These are phyloP conservation scores for Fusarium lateritium DNA, from an alignment of 2,329 filamentous ascomycete species.

Conservation along the genomic window DNA sequence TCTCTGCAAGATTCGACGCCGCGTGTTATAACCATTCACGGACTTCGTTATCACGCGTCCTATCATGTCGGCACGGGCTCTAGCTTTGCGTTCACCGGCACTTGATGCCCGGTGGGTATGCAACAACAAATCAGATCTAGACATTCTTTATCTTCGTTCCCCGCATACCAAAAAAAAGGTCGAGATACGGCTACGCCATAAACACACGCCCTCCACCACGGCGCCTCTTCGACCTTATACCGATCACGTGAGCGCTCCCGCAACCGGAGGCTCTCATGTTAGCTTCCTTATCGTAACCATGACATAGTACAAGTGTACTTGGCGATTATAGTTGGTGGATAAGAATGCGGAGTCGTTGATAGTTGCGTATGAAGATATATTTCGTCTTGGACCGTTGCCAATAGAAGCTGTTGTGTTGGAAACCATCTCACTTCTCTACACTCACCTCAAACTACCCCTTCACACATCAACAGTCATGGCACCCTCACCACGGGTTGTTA, in stretches of 20 bases:
- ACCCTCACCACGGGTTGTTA: slow-evolving; percentile 63
- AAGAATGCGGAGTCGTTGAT: slow-evolving; percentile 30
- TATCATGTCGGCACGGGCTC: slow-evolving; percentile 30
- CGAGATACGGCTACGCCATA: slow-evolving; percentile 7
- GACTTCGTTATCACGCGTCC: slow-evolving; percentile 30
- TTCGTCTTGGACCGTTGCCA: slow-evolving; percentile 33
- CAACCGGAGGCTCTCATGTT: slow-evolving; percentile 41
- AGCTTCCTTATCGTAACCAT: slow-evolving; percentile 41
- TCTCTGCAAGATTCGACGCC: slow-evolving; percentile 22
- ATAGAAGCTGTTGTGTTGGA: slow-evolving; percentile 32
- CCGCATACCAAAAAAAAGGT: slow-evolving; percentile 26
- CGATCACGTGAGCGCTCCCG: slow-evolving; percentile 45
- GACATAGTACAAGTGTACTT: slow-evolving; percentile 32
- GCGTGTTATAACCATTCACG: slow-evolving; percentile 13
- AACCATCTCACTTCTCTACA: slow-evolving; percentile 19
- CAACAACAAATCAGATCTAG: slow-evolving; percentile 22
- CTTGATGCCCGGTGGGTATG: slow-evolving; percentile 36
- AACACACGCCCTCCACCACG: slow-evolving; percentile 31
- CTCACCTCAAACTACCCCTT: background rate
- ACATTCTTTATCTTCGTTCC: slow-evolving; percentile 33
- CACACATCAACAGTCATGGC: slow-evolving; percentile 30
- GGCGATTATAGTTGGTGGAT: slow-evolving; percentile 15
- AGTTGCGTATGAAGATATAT: slow-evolving; percentile 35
- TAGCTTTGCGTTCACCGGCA: slow-evolving; percentile 19
- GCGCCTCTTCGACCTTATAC: background rate